Conservation (phyloP, 331 rosid genomes). For the Pyracantha coccinea region DNA sequence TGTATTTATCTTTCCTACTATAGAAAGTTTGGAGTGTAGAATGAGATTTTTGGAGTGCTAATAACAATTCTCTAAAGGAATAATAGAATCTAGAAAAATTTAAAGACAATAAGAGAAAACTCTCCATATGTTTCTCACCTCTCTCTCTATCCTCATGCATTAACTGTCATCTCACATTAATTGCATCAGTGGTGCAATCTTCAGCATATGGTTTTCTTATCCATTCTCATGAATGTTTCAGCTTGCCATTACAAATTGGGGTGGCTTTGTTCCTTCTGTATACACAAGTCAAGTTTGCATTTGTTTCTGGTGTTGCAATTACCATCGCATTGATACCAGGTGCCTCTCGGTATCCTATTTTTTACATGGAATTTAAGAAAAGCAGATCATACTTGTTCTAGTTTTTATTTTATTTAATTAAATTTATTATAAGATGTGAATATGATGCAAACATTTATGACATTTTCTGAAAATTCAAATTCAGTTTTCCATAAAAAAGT, state of each 20-base stretch:
- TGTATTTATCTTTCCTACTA: too few relatives aligned
- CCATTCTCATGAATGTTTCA: conserved; percentile 37
- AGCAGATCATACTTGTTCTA: neutral
- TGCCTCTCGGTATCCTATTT: conserved; percentile 10
- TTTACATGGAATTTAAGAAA: neutral
- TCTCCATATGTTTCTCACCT: neutral
- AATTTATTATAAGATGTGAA: neutral
- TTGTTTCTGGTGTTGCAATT: conserved; percentile 85
- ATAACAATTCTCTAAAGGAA: too few relatives aligned
- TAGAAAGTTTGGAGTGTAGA: too few relatives aligned
- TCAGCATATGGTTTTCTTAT: conserved; percentile 8
- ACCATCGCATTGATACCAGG: conserved; percentile 91
- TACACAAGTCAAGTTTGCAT: conserved; percentile 89
- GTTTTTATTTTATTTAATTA: neutral
- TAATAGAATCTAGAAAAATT: too few relatives aligned
- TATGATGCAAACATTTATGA: neutral
- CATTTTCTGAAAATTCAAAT: neutral
- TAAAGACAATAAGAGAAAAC: neutral
- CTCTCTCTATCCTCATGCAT: neutral
- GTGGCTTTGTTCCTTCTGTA: conserved; percentile 83
- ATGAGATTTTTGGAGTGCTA: too few relatives aligned
- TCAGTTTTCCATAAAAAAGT: neutral
- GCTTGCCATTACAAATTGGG: conserved; percentile 96
- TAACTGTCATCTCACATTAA: neutral
- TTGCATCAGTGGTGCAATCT: neutral